Evolutionary conservation across 2,329 filamentous ascomycete species (phyloP), one percentile per base, ranked within the genome.

Genomic region (Teratosphaeria pseudoeucalypti): DNA sequence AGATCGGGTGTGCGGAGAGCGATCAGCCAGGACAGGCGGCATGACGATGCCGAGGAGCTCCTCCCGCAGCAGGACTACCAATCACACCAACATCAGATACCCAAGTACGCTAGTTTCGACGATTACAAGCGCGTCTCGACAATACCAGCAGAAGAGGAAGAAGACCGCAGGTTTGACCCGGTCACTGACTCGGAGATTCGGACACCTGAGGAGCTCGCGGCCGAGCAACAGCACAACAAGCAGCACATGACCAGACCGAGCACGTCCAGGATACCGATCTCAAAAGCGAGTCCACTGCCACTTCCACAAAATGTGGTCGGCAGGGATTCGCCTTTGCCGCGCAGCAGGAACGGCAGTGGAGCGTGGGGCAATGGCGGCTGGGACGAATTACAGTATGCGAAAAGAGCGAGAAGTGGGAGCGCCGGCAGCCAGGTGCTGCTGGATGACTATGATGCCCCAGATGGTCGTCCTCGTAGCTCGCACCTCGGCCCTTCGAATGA

Each of bases 261-360:
- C 76, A 77, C 82, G 3, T 96, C 92, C 53, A 85, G 90, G 58
- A 96, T 99, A 70, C 94, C 94, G 1, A 81, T 97, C 43, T 85
- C 90, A 34, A 92, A 90, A 67, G 78, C 82, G 14, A 96, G 90
- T 70, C 88, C 89, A 2, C 82, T 85, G 23, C 90, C 91, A 11
- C 86, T 95, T 60, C 83, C 89, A 1, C 73, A 82, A 57, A 84
- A 87, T 56, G 84, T 86, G 63, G 78, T 90, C 54, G 91, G 92
- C 65, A 84, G 91, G 63, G 87, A 90, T 66, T 85, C 83, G 27
- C 85, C 85, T 26, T 78, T 87, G 53, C 76, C 81, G 58, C 83
- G 91, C 60, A 82, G 79, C 58, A 76, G 82, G 56, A 78, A 79
- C 55, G 78, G 79, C 49, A 85, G 82, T 64, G 73, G 73, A 59